phyloP scores from a whole-genome alignment of 768 basidiomycete species.

The Mycena galericulata region DNA sequence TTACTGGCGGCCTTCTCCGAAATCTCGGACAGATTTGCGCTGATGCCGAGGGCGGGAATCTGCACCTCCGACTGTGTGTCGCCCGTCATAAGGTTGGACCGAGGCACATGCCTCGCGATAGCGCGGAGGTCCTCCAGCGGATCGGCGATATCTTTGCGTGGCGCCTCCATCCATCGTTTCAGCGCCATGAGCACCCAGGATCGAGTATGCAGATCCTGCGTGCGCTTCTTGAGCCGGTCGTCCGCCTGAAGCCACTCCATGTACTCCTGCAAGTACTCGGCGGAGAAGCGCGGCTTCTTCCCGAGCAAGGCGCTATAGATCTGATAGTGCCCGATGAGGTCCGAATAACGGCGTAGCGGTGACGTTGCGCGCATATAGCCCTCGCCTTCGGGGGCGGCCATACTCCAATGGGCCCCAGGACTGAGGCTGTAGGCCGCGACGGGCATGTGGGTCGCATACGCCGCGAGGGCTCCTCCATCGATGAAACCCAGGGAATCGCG shows the following conservation, averaged over 20 bases:
- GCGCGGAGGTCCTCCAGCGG: conserved; percentile 43
- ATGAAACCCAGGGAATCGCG: conserved; percentile 63
- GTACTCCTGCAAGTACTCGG: conserved; percentile 58
- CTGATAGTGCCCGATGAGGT: conserved; percentile 93
- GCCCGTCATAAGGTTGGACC: conserved; percentile 28
- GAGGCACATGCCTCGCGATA: conserved; percentile 18
- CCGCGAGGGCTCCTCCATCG: conserved; percentile 47
- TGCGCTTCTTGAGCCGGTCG: conserved; percentile 49
- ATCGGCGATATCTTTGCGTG: conserved; percentile 32
- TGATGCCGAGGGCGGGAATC: conserved; percentile 41
- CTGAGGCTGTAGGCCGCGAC: conserved; percentile 59
- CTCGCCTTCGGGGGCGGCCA: conserved; percentile 78
- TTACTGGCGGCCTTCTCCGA: not conserved
- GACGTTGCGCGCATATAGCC: conserved; percentile 90
- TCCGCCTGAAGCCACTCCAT: conserved; percentile 49
- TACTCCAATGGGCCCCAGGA: conserved; percentile 71
- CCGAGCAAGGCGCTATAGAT: conserved; percentile 81
- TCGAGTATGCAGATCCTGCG: conserved; percentile 44
- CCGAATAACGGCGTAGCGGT: conserved; percentile 87
- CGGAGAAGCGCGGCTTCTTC: conserved; percentile 57
- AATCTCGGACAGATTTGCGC: conserved; percentile 24
- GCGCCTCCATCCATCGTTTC: conserved; percentile 51
- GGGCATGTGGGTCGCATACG: conserved; percentile 47
- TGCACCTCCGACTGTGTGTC: conserved; percentile 31
- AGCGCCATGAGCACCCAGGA: conserved; percentile 54